Conservation (phyloP, 345 rosid species). For the Citrus unshiu region DNA sequence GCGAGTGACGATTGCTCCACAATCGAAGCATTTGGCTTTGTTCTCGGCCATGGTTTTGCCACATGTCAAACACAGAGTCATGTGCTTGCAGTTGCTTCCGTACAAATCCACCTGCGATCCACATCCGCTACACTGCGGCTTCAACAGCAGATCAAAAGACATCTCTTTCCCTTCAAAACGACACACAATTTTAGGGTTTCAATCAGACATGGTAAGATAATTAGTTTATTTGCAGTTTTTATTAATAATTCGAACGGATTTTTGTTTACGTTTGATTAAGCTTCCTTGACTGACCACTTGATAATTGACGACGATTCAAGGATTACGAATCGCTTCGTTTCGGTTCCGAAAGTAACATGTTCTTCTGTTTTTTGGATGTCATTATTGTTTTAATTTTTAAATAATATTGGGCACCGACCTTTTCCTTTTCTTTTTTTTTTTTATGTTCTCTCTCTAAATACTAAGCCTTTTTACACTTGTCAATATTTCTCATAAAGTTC, state of each 20-base stretch:
- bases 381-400: too few species aligned
- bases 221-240: not conserved
- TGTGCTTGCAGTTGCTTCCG: constrained; percentile 92
- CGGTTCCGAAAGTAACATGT: too few species aligned
- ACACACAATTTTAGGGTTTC: not conserved
- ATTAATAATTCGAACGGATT: not conserved
- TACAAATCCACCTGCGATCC: constrained; percentile 68
- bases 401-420: too few species aligned
- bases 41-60: constrained; percentile 93
- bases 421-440: too few species aligned
- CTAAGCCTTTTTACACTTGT: too few species aligned
- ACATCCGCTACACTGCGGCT: constrained; percentile 75
- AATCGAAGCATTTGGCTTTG: constrained; percentile 67
- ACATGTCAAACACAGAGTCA: constrained; percentile 83
- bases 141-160: constrained; percentile 71
- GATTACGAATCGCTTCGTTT: not conserved
- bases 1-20: constrained; percentile 69
- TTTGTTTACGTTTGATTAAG: not conserved
- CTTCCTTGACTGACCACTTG: not conserved
- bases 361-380: too few species aligned
- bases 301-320: not conserved
- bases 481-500: too few species aligned
- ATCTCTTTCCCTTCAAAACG: constrained; percentile 23
- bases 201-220: not conserved
- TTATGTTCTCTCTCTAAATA: too few species aligned